These are phyloP conservation scores for Arthrobotrys sinensis DNA, from an alignment of 2,329 filamentous ascomycete genomes.

Conservation along the genomic window DNA sequence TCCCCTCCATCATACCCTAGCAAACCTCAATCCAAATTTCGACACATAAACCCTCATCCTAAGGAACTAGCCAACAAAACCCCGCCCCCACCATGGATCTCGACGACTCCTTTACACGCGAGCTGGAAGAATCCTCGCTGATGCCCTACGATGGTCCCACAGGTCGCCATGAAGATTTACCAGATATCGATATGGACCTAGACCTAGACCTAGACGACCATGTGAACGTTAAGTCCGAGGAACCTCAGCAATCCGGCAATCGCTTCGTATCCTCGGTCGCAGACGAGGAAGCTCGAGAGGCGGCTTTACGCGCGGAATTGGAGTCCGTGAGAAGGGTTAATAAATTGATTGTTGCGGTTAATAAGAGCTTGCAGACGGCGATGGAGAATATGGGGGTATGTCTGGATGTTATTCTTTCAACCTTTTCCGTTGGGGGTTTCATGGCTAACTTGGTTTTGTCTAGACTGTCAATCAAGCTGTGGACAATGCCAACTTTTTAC, in stretches of 20 bases:
- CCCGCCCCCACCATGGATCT: constrained; percentile 41
- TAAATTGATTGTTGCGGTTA: constrained; percentile 83
- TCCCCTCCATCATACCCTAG: constrained; percentile 10
- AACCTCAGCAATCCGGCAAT: constrained; percentile 73
- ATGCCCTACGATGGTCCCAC: constrained; percentile 44
- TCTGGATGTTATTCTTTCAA: constrained; percentile 17
- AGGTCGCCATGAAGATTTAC: constrained; percentile 27
- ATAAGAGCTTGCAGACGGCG: constrained; percentile 79
- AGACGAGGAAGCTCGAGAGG: constrained; percentile 79
- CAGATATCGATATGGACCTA: constrained; percentile 39
- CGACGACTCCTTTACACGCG: constrained; percentile 59
- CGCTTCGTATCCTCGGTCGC: constrained; percentile 50
- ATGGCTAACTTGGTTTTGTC: constrained; percentile 47
- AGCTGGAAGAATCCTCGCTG: constrained; percentile 55
- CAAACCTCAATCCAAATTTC: constrained; percentile 4
- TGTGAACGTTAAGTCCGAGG: constrained; percentile 66
- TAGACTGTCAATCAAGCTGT: constrained; percentile 57
- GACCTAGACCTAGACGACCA: constrained; percentile 28
- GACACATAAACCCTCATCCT: background rate
- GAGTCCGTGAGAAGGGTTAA: constrained; percentile 89
- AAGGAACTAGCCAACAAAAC: background rate
- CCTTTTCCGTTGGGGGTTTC: background rate
- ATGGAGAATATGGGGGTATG: constrained; percentile 83
- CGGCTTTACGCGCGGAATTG: constrained; percentile 82
- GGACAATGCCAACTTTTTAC: constrained; percentile 83